Base-by-base conservation (phyloP, 2,329 filamentous ascomycete genomes). In the Venturia aucupariae region DNA sequence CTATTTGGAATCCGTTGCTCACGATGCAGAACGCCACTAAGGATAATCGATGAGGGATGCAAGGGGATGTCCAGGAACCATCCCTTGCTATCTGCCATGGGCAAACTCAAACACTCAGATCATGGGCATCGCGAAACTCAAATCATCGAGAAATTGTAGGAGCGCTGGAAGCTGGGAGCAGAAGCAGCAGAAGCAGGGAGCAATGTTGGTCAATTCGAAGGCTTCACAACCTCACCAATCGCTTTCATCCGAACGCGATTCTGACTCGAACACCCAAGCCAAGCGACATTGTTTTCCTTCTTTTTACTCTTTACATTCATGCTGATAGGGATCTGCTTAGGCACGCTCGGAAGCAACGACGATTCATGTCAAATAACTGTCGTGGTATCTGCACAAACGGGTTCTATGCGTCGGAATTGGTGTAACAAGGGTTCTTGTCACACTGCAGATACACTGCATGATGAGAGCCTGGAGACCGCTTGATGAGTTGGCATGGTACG, bases 361-460 rank as follows among this genome's bases (percentile, higher is more conserved):
- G 2, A 38, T 38, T 7, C 46, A 51, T 13, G 22, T 32, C 48
- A 32, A 32, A n/a, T 35, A 10, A 22, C 11, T 55, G 13, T 55
- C 5, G 48, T 55, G 48, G 0, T 32, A 32, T 55, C 48, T 55
- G 24, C 48, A 55, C 48, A 55, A 11, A 19, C 27, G 48, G 48
- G 24, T 35, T n/a, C 17, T 32, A 11, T 32, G 48, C 48, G 32
- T 30, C 10, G 15, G 19, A 55, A 17, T 55, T 30, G 35, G 24
- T 32, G 27, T 32, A 15, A 55, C 48, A 55, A 55, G 48, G 48
- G 11, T 55, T 1, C 2, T 55, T 32, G 51, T 57, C n/a, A 11
- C 51, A 57, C 51, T 35, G 15, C 51, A 57, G 51, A 32, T 57
- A 35, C 51, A 57, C 51, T 57, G 51, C 30, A 57, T 35, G 30